These are phyloP conservation scores for Pigoraptor vietnamica DNA, from an alignment of 78 protist genomes.

Conservation along the genomic window DNA sequence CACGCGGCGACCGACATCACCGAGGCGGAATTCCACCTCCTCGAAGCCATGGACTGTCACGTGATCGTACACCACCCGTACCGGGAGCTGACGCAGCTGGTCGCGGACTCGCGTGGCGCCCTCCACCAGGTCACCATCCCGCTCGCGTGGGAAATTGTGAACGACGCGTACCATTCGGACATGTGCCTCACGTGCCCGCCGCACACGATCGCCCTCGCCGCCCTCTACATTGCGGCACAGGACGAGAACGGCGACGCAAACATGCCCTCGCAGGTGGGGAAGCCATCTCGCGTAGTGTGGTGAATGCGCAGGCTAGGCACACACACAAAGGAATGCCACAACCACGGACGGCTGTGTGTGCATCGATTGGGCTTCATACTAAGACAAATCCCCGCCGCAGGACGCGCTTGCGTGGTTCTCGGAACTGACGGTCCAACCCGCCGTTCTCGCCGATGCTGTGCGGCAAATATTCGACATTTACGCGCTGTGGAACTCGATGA, in stretches of 20 bases:
- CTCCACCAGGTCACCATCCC: background rate
- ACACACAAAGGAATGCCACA: no score
- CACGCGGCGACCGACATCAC: background rate
- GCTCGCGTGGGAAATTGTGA: background rate
- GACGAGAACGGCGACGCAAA: background rate
- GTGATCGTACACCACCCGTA: background rate
- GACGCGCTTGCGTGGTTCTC: no score
- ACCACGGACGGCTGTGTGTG: no score
- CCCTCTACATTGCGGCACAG: constrained; percentile 9
- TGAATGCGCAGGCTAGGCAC: no score
- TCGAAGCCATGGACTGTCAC: background rate
- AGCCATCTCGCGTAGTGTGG: no score
- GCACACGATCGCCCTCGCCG: constrained; percentile 22
- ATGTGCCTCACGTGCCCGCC: constrained; percentile 11
- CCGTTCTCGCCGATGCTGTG: no score
- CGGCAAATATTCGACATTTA: no score
- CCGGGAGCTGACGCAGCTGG: background rate
- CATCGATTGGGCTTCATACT: no score
- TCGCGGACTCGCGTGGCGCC: background rate
- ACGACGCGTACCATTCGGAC: constrained; percentile 22
- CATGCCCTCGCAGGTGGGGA: background rate
- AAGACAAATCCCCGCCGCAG: no score
- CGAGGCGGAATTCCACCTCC: background rate
- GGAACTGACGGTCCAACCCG: no score
- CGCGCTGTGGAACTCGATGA: no score